Conservation (phyloP, 2,329 filamentous ascomycete genomes). For the Aureobasidium uvarum region DNA sequence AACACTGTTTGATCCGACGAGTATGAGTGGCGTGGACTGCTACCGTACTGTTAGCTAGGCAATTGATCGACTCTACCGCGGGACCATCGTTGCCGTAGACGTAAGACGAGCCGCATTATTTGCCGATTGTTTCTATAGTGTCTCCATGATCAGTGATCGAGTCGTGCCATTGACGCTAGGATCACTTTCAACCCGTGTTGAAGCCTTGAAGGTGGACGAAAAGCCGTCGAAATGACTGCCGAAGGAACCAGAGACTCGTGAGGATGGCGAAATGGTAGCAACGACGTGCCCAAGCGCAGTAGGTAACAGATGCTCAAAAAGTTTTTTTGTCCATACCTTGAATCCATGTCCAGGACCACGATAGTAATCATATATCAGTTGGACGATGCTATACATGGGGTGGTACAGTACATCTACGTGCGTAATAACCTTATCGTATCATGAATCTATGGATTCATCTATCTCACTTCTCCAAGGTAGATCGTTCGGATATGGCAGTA, state of each 20-base stretch:
- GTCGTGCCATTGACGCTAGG: conserved; percentile 4
- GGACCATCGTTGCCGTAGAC: not conserved
- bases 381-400: not conserved
- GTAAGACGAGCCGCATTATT: conserved; percentile 3
- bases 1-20: conserved; percentile 6
- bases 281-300: conserved; percentile 1
- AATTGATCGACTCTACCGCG: not conserved
- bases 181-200: conserved; percentile 10
- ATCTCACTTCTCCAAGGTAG: conserved; percentile 11
- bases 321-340: not conserved
- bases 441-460: conserved; percentile 3
- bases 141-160: not conserved
- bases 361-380: not conserved
- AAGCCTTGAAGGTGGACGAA: not conserved
- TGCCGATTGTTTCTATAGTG: conserved; percentile 3
- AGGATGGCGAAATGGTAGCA: not conserved
- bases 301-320: not conserved
- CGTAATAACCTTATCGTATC: conserved; percentile 6
- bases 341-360: not conserved
- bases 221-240: conserved; percentile 3
- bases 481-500: conserved; percentile 7
- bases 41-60: not conserved
- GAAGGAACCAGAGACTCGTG: conserved; percentile 12
- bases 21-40: not conserved
- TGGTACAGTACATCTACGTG: conserved; percentile 1